phyloP scores from a whole-genome alignment of 2,329 filamentous ascomycete genomes.

The Ceratocystis lukuohia region DNA sequence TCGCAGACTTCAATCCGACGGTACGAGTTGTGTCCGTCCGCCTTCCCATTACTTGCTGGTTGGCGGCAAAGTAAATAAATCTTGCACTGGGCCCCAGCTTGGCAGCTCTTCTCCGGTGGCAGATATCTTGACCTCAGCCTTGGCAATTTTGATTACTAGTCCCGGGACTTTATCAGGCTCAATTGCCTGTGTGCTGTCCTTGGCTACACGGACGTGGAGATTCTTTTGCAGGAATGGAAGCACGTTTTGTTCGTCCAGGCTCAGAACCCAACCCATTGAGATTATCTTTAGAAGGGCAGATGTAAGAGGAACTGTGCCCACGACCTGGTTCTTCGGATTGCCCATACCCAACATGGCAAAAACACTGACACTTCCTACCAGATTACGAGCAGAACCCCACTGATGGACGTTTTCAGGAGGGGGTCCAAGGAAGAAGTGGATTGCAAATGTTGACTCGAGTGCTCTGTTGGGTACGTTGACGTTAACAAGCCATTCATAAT shows the following conservation, averaged over 20 bases:
- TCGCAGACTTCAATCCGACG: background rate
- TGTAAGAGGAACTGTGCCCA: slow-evolving; percentile 38
- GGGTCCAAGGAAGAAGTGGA: slow-evolving; percentile 56
- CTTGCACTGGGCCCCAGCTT: slow-evolving; percentile 27
- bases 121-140: slow-evolving; percentile 28
- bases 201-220: slow-evolving; percentile 28
- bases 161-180: slow-evolving; percentile 25
- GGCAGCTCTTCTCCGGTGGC: slow-evolving; percentile 27
- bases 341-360: slow-evolving; percentile 31
- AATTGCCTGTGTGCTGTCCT: slow-evolving; percentile 24
- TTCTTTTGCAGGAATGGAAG: slow-evolving; percentile 31
- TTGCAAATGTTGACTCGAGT: slow-evolving; percentile 43
- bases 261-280: slow-evolving; percentile 26
- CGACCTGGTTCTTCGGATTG: slow-evolving; percentile 23
- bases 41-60: background rate
- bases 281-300: slow-evolving; percentile 34
- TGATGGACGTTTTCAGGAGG: slow-evolving; percentile 31
- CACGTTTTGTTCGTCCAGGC: slow-evolving; percentile 28
- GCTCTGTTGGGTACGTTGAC: slow-evolving; percentile 48
- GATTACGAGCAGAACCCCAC: slow-evolving; percentile 42
- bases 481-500: slow-evolving; percentile 56
- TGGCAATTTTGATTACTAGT: slow-evolving; percentile 28
- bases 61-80: slow-evolving; percentile 20
- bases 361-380: slow-evolving; percentile 49
- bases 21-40: background rate